phyloP scores from a whole-genome alignment of 2,329 filamentous ascomycete species.

The Cordyceps militaris region DNA sequence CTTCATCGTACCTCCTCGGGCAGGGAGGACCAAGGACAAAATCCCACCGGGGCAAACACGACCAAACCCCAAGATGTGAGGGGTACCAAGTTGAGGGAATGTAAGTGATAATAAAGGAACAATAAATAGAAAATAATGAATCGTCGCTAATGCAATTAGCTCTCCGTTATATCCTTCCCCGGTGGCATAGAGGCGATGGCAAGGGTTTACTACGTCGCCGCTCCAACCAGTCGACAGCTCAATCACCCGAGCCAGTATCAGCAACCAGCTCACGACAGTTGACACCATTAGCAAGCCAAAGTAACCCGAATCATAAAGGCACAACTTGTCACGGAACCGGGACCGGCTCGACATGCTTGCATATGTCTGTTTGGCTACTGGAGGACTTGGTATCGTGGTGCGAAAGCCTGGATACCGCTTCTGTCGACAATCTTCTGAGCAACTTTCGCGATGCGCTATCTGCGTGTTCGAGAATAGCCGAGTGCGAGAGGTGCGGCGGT shows the following conservation, averaged over 20 bases:
- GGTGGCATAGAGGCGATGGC: neutral
- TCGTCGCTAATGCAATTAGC: neutral
- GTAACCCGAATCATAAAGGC: neutral
- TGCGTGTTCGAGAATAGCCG: neutral
- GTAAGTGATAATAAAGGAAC: neutral
- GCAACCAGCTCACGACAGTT: neutral
- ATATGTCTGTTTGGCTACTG: neutral
- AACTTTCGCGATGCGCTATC: neutral
- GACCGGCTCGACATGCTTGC: neutral
- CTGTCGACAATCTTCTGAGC: neutral
- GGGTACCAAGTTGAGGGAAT: neutral
- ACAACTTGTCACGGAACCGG: neutral
- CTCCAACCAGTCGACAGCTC: neutral
- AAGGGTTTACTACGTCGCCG: neutral
- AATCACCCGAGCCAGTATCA: neutral
- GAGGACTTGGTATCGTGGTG: neutral
- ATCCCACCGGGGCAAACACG: neutral
- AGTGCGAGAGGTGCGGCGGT: neutral
- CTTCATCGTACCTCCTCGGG: neutral
- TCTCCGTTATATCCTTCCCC: neutral
- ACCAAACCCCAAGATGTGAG: neutral
- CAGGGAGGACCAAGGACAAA: neutral
- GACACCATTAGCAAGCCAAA: neutral
- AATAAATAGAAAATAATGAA: neutral
- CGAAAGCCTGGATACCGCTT: neutral